phyloP scores from a whole-genome alignment of 352 stramenopile species.

The Pythium sukuiense region DNA sequence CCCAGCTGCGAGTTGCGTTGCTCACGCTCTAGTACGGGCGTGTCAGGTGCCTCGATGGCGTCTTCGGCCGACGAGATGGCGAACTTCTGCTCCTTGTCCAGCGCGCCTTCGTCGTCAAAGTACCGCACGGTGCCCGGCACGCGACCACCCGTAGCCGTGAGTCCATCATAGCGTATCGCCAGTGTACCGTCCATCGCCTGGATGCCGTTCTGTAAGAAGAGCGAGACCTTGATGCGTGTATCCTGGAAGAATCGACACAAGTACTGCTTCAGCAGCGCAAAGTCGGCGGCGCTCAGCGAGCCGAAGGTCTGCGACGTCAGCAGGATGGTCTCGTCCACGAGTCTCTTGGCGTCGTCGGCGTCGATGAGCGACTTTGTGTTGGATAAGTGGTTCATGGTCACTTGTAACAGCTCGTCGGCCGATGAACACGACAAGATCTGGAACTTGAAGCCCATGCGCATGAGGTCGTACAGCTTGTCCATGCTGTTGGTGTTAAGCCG shows the following conservation, averaged over 20 bases:
- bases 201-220: conserved; percentile 89
- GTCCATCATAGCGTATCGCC: conserved; percentile 71
- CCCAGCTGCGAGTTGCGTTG: conserved; percentile 60
- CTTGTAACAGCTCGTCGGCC: conserved; percentile 83
- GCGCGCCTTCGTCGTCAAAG: conserved; percentile 57
- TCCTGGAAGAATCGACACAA: conserved; percentile 90
- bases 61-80: conserved; percentile 52
- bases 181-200: conserved; percentile 85
- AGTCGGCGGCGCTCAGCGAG: conserved; percentile 59
- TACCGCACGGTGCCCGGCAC: conserved; percentile 72
- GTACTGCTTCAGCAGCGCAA: conserved; percentile 84
- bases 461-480: conserved; percentile 95
- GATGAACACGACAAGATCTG: conserved; percentile 83
- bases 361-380: conserved; percentile 79
- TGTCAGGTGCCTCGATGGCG: conserved; percentile 47
- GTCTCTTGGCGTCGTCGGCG: conserved; percentile 53
- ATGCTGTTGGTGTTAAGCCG: conserved; percentile 92
- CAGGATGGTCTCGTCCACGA: conserved; percentile 79
- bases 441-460: conserved; percentile 96
- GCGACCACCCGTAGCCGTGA: conserved; percentile 62
- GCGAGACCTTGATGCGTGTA: conserved; percentile 89
- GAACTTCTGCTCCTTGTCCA: conserved; percentile 74
- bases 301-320: conserved; percentile 79
- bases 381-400: conserved; percentile 87
- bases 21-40: conserved; percentile 56